Base-by-base conservation (phyloP, 768 basidiomycete species). In the Gloeostereum incarnatum region DNA sequence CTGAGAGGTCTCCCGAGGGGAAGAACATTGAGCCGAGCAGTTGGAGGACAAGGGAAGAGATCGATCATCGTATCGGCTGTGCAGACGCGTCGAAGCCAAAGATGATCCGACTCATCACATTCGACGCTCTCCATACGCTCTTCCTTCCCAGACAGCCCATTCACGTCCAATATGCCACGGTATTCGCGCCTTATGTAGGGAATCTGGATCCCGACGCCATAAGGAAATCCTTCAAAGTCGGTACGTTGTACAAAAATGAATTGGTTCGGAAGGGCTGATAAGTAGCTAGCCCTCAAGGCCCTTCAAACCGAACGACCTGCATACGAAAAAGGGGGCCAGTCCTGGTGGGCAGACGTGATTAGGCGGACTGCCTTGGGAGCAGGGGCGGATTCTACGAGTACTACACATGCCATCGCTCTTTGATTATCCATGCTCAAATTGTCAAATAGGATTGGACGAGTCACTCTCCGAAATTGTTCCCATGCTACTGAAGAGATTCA, bases 271-370 rank as follows among this genome's bases (percentile, higher is more conserved):
- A 33, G 22, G 39, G 26, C 30, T 38, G 19, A 42, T 45, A 33
- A 27, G 37, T 33, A 20, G 36, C 8, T 38, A 70, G 71, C 71
- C 3, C 51, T 72, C 31, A 60, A 55, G 38, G 47, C 54, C 20
- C 52, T 79, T 14, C 80, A 86, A 52, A 59, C 45, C 11, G 72
- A 78, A 43, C 65, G 68, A 31, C 81, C 84, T 1, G 69, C 61
- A 0, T 87, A 86, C 51, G 52, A 57, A 34, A 56, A 63, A 11
- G 78, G 78, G 34, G 66, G 68, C 33, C 54, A 68, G 22, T 55
- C 50, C 2, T 89, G 84, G 85, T 90, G 87, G 87, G 55, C 62
- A n/a, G 78, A 84, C 44, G 84, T 90, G 26, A 78, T 90, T 44
- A 65, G 63, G 40, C 60, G 72, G 41, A 89, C 87, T 25, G 86